Conservation (phyloP, 306 rosid genomes). For the Boehmeria nivea region DNA sequence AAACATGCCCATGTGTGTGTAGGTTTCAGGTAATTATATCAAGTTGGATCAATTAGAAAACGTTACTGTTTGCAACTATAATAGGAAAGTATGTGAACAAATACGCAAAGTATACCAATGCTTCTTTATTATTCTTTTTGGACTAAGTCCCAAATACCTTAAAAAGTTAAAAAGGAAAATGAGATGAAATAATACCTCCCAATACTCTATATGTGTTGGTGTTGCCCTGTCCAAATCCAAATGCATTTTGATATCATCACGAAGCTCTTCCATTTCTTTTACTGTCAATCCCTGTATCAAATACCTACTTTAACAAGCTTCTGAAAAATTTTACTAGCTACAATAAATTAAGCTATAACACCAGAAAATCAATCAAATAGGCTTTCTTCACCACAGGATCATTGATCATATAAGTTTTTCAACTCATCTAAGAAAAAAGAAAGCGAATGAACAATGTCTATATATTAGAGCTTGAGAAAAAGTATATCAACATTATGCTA, state of each 20-base stretch:
- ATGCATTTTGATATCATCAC: conserved; percentile 98
- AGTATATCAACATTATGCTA: no score
- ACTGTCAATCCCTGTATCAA: conserved; percentile 82
- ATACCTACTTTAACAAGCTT: conserved; percentile 11
- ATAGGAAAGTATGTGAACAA: no score
- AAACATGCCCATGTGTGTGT: no score
- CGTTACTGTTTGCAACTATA: no score
- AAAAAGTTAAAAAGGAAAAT: background rate
- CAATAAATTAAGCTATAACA: background rate
- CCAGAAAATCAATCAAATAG: background rate
- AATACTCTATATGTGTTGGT: conserved; percentile 79
- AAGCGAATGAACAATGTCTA: background rate
- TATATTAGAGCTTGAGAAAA: no score
- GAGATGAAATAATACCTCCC: conserved; percentile 66
- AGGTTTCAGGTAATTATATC: no score
- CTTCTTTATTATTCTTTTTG: no score
- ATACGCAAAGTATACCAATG: no score
- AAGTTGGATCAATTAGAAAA: no score
- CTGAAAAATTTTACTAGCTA: conserved; percentile 1
- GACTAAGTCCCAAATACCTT: no score
- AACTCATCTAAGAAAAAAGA: no score
- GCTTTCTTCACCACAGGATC: background rate
- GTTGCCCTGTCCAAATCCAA: conserved; percentile 93
- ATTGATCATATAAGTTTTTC: background rate
- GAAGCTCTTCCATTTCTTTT: conserved; percentile 90